Base-by-base conservation (phyloP, 176 grass and related monocot species). In the Aegilops speltoides region DNA sequence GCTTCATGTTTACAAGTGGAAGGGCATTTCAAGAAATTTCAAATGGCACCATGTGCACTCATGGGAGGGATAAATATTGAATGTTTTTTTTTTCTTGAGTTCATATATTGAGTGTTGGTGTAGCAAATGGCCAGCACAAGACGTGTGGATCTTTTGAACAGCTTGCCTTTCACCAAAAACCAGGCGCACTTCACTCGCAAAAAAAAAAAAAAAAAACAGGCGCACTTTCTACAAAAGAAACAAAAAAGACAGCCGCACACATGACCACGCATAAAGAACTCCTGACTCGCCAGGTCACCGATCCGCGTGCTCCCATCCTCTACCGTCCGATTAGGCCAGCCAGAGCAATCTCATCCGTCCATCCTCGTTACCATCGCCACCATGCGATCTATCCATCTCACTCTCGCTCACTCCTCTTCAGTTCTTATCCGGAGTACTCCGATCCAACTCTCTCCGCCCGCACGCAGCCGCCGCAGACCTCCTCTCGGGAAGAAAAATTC, bases 211-310 rank as follows among this genome's bases (percentile, higher is more conserved):
- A 57, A 59, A 57, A 59, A 59, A 20, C 56, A 59, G 20, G 3
- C 19, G 56, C 19, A 59, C 56, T 22, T 22, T 8, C 41, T 28
- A 48, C 4, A 75, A 24, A 6, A 6, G n/a, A 52, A 17, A 50
- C 13, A 52, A 52, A 16, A 16, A 19, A 7, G 50, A 0, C 72
- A 26, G 13, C 1, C 13, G 12, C n/a, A 24, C 23, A 10, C 37
- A 40, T 3, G 40, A n/a, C 22, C 71, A 40, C 36, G 4, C 10
- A 64, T 54, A 64, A 25, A 26, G 8, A 75, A 19, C 41, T 38
- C 83, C 54, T n/a, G 33, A 61, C 61, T 4, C 11, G 45, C 89
- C 93, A 98, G 79, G 93, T 92, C 93, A 98, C 10, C 90, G 78
- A 98, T 95, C 93, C 90, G 90, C 62, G 91, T 91, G 96, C 61